A percentile compares a stretch with the other conserved stretches of the same genome.
These are phyloP conservation scores for Zygoascus tannicola DNA, from an alignment of 805 yeast genomes.

Conservation along the genomic window DNA sequence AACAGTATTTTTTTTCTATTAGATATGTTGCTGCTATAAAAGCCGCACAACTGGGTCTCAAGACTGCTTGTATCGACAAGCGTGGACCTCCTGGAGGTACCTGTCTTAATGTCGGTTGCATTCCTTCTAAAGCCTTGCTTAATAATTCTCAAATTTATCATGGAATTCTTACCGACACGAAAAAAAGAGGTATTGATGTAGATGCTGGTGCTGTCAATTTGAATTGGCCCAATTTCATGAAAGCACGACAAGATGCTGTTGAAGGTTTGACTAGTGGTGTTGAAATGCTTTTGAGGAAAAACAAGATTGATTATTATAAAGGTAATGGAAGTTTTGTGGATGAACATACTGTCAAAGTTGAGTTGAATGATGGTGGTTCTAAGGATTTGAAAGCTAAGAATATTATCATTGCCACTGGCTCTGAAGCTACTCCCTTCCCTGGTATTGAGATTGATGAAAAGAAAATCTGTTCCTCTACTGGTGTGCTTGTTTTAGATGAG, in stretches of 20 bases:
- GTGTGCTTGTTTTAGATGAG: constrained; percentile 75
- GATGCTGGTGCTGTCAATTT: constrained; percentile 46
- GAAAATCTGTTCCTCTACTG: constrained; percentile 94
- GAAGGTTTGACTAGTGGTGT: constrained; percentile 86
- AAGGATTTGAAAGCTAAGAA: constrained; percentile 74
- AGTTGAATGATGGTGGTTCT: constrained; percentile 79
- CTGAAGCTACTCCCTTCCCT: constrained; percentile 98
- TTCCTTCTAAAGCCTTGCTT: constrained; percentile 91
- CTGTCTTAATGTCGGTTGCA: constrained; percentile 97
- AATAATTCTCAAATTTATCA: constrained; percentile 94
- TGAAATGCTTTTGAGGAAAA: constrained; percentile 90
- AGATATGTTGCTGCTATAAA: constrained; percentile 92
- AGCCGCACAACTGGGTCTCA: constrained; percentile 91
- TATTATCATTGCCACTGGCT: constrained; percentile 94
- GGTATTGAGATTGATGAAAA: constrained; percentile 95
- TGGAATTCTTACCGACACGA: constrained; percentile 76
- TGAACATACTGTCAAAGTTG: constrained; percentile 68
- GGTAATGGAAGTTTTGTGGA: constrained; percentile 84
- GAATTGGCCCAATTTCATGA: constrained; percentile 72
- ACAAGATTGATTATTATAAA: constrained; percentile 88
- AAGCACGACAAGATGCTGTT: constrained; percentile 88
- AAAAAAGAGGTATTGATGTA: constrained; percentile 83
- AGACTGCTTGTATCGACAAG: constrained; percentile 95
- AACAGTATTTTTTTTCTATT: too few relatives aligned
- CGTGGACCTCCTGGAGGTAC: constrained; percentile 97